Percentiles rank a stretch among this genome's conserved stretches.
These are phyloP conservation scores for Diaporthe sp. DNA, from an alignment of 2,329 filamentous ascomycete species.

Conservation along the genomic window DNA sequence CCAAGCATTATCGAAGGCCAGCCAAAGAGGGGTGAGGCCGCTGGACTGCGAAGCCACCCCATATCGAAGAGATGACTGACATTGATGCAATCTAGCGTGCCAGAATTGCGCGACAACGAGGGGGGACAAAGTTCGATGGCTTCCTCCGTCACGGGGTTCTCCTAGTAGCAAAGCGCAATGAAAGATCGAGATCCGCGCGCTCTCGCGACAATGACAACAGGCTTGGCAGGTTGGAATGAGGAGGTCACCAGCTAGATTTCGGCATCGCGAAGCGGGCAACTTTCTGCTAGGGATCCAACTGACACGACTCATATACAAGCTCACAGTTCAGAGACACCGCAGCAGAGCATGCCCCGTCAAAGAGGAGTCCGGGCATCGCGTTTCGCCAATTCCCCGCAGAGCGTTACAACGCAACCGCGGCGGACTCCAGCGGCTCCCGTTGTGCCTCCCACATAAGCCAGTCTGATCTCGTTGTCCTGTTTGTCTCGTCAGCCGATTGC, in stretches of 20 bases:
- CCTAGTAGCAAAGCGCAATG: background rate
- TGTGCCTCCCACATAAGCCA: slow-evolving; percentile 96
- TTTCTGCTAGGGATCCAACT: background rate
- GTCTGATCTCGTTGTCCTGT: slow-evolving; percentile 92
- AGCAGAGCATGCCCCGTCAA: slow-evolving; percentile 15
- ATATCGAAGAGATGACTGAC: background rate
- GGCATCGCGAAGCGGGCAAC: background rate
- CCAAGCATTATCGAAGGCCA: slow-evolving; percentile 19
- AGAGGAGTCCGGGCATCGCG: slow-evolving; percentile 3
- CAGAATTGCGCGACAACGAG: background rate
- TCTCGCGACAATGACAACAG: background rate
- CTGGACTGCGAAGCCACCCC: background rate
- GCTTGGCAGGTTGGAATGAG: slow-evolving; percentile 25
- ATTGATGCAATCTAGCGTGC: background rate
- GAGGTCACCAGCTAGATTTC: slow-evolving; percentile 7
- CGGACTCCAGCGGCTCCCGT: slow-evolving; percentile 76
- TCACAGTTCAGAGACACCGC: background rate
- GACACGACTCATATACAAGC: slow-evolving; percentile 14
- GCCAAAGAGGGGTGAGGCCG: slow-evolving; percentile 5
- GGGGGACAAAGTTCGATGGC: slow-evolving; percentile 15
- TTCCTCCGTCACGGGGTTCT: background rate
- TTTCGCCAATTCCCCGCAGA: background rate
- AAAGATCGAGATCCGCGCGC: slow-evolving; percentile 1
- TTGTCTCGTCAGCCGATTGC: background rate
- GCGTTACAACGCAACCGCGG: slow-evolving; percentile 72